Base-by-base conservation (phyloP, 2,329 filamentous ascomycete species). In the Diaporthe ilicicola region DNA sequence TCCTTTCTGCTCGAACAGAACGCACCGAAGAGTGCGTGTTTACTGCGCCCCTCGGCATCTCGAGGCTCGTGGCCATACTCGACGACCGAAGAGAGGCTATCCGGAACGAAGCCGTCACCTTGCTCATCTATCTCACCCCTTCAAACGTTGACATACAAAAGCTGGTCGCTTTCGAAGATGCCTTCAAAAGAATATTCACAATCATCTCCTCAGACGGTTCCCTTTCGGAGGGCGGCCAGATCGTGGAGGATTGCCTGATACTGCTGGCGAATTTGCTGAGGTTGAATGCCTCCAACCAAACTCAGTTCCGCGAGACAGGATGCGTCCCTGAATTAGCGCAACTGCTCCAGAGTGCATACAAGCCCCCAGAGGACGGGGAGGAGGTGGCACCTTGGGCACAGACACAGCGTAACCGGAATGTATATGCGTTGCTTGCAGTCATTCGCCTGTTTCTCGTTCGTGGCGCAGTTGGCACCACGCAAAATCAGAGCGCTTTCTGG, bases 11-110 rank as follows among this genome's bases (percentile, higher is more conserved):
- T 62, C 90, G 96, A 54, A 93, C 95, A 4, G 95, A 98, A 79
- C 89, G 96, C 77, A 96, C 96, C 1, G 95, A 98, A 81, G 95
- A 98, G 85, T 97, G 94, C 80, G 92, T 99, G 55, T 92, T 97
- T 71, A 93, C 91, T 5, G 95, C 96, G 2, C 95, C 94, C 1
- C 84, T 97, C 34, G 96, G 95, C 32, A 94, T 97, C 62, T 93
- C 94, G 39, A 91, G 94, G 69, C 86, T 99, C 17, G 95, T 97
- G 46, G 90, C 90, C 69, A 89, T 93, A 7, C 87, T 99, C 51
- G 94, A 97, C 76, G 96, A 99, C 78, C 88, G 86, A 59, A 89
- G 94, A 75, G 96, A 99, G 76, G 94, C 94, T 19, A 88, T 98
- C 59, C 90, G 95, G 73, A 97, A 97, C 82, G 94, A 97, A 82